These are phyloP conservation scores for Polyplosphaeria fusca DNA, from an alignment of 495 filamentous ascomycete species.

Conservation along the genomic window DNA sequence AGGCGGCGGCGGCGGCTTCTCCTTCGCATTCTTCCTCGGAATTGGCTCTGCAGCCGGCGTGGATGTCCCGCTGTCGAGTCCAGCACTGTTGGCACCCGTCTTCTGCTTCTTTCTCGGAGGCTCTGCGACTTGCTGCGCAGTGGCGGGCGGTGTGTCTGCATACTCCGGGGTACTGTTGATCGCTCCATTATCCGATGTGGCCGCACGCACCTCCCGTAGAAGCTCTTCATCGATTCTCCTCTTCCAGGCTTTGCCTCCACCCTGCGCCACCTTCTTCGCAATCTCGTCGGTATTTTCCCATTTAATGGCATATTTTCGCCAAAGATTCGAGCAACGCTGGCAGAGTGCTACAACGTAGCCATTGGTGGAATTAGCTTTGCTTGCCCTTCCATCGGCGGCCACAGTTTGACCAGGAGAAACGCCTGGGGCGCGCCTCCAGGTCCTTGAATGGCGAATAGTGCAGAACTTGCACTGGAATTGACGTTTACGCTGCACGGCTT, in stretches of 20 bases:
- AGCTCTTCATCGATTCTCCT: constrained; percentile 88
- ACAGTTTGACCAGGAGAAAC: constrained; percentile 67
- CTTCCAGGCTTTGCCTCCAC: constrained; percentile 82
- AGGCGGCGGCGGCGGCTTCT: constrained; percentile 43
- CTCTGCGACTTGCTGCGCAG: constrained; percentile 15
- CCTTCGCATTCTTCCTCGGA: constrained; percentile 58
- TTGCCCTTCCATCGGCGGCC: constrained; percentile 62
- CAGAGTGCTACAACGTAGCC: constrained; percentile 81
- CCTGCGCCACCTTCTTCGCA: constrained; percentile 79
- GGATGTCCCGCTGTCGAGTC: constrained; percentile 50
- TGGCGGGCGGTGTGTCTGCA: constrained; percentile 8
- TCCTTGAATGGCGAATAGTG: constrained; percentile 67
- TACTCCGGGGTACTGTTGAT: constrained; percentile 39
- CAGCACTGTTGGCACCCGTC: constrained; percentile 36
- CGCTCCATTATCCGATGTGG: constrained; percentile 49
- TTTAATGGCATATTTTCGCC: constrained; percentile 91
- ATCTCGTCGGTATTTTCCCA: constrained; percentile 96
- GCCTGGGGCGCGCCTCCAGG: constrained; percentile 88
- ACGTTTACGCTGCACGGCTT: constrained; percentile 72
- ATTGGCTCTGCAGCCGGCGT: constrained; percentile 50
- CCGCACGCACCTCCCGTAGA: constrained; percentile 68
- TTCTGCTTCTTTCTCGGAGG: constrained; percentile 62
- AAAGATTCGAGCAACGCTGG: constrained; percentile 81
- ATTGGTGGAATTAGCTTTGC: constrained; percentile 61
- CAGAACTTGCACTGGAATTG: constrained; percentile 97